Percentiles rank a stretch among this genome's conserved stretches.
Evolutionary conservation across 352 stramenopile genomes (phyloP).

Genomic region (Phytophthora rubi): DNA sequence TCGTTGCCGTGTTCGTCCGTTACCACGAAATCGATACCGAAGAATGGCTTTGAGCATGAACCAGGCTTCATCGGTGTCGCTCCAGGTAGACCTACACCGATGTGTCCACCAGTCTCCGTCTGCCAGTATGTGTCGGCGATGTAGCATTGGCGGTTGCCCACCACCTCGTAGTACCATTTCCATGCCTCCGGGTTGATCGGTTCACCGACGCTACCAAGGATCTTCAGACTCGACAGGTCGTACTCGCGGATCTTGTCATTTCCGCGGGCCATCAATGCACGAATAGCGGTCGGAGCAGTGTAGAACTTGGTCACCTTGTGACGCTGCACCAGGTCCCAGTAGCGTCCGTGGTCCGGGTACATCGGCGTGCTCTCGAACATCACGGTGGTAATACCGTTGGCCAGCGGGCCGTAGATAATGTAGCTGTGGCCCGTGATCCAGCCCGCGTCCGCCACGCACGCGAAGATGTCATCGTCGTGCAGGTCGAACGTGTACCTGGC

Average conservation of each 20-base stretch:
- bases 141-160: conserved; percentile 86
- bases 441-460: conserved; percentile 94
- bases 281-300: conserved; percentile 95
- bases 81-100: conserved; percentile 94
- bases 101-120: conserved; percentile 96
- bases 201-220: conserved; percentile 97
- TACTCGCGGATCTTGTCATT: conserved; percentile 88
- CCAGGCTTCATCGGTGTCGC: conserved; percentile 91
- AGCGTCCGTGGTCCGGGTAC: conserved; percentile 94
- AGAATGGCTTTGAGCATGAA: conserved; percentile 95
- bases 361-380: conserved; percentile 98
- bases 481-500: conserved; percentile 95
- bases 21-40: conserved; percentile 93
- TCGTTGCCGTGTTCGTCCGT: conserved; percentile 88
- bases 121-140: conserved; percentile 98
- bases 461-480: conserved; percentile 93
- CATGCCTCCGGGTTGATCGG: conserved; percentile 98
- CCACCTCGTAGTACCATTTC: conserved; percentile 96
- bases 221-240: conserved; percentile 75
- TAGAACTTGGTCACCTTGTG: conserved; percentile 98
- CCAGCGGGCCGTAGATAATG: conserved; percentile 97
- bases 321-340: conserved; percentile 96
- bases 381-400: conserved; percentile 96
- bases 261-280: conserved; percentile 96
- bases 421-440: conserved; percentile 98